phyloP scores from a whole-genome alignment of 2,329 filamentous ascomycete species.

The Colletotrichum paranaense region DNA sequence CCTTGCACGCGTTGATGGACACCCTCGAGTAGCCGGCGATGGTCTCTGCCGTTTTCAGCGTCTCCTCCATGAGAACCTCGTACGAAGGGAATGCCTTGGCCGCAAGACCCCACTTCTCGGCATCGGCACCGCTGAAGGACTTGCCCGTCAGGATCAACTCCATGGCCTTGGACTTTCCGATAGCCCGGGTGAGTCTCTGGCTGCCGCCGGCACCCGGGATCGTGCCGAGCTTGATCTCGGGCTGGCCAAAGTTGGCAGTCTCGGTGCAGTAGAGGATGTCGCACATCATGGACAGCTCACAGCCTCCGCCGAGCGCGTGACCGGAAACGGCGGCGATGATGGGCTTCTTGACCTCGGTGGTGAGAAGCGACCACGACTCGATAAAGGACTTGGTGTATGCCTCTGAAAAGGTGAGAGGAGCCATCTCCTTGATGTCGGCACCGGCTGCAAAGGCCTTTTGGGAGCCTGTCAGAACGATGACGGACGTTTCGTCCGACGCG shows the following conservation, averaged over 20 bases:
- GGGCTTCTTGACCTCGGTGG: conserved; percentile 88
- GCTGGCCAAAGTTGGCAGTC: conserved; percentile 91
- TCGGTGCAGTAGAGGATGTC: conserved; percentile 93
- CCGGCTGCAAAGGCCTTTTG: conserved; percentile 93
- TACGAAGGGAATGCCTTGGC: conserved; percentile 83
- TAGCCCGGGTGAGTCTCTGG: conserved; percentile 85
- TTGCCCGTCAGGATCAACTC: conserved; percentile 89
- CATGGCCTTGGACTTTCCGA: conserved; percentile 90
- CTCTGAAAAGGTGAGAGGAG: conserved; percentile 85
- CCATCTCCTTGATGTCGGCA: conserved; percentile 99
- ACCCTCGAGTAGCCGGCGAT: conserved; percentile 90
- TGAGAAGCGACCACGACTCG: conserved; percentile 90
- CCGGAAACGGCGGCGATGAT: conserved; percentile 95
- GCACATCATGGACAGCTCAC: conserved; percentile 97
- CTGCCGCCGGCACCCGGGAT: conserved; percentile 93
- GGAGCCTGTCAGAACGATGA: conserved; percentile 89
- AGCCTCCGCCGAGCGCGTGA: conserved; percentile 93
- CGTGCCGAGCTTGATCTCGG: conserved; percentile 94
- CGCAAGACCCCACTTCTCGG: conserved; percentile 90
- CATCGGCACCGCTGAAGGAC: conserved; percentile 85
- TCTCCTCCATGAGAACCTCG: conserved; percentile 84
- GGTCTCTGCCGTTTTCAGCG: conserved; percentile 85
- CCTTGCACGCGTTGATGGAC: conserved; percentile 91
- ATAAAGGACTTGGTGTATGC: conserved; percentile 95
- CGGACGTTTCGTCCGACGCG: conserved; percentile 74